These are phyloP conservation scores for Lepiota venenata DNA, from an alignment of 768 basidiomycete genomes.

Conservation along the genomic window DNA sequence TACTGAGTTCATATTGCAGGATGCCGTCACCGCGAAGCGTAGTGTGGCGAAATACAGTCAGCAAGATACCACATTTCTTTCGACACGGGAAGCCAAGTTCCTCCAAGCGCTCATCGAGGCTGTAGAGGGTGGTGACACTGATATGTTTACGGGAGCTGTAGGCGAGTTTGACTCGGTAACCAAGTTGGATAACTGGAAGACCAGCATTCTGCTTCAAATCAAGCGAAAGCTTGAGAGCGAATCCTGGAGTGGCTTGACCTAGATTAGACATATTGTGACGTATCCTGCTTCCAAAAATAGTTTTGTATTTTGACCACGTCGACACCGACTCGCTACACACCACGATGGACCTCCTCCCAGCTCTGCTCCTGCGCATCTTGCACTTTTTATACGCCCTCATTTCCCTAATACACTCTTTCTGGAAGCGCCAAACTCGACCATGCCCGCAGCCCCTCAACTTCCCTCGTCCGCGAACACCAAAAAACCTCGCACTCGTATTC, in stretches of 20 bases:
- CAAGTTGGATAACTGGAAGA: constrained; percentile 97
- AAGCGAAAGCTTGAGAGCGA: constrained; percentile 43
- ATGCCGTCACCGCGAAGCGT: constrained; percentile 77
- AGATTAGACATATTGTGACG: constrained; percentile 6
- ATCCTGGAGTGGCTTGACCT: constrained; percentile 9
- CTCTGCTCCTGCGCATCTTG: constrained; percentile 47
- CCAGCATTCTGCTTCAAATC: constrained; percentile 82
- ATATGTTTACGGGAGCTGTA: constrained; percentile 79
- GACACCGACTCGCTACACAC: constrained; percentile 1
- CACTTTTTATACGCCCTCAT: constrained; percentile 55
- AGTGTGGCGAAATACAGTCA: constrained; percentile 74
- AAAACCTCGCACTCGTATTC: constrained; percentile 66
- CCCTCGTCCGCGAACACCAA: constrained; percentile 55
- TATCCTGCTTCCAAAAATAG: constrained; percentile 7
- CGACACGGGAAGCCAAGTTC: constrained; percentile 93
- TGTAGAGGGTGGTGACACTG: constrained; percentile 43
- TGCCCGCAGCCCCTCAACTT: constrained; percentile 47
- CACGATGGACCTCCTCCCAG: constrained; percentile 45
- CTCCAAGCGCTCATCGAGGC: constrained; percentile 75
- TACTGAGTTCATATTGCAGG: constrained; percentile 41
- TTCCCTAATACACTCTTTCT: constrained; percentile 36
- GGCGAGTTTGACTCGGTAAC: constrained; percentile 89
- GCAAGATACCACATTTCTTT: constrained; percentile 82
- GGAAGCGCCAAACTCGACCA: constrained; percentile 30
- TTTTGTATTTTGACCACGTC: constrained; percentile 11